These are phyloP conservation scores for Aspergillus mulundensis DNA, from an alignment of 495 filamentous ascomycete genomes.

Conservation along the genomic window DNA sequence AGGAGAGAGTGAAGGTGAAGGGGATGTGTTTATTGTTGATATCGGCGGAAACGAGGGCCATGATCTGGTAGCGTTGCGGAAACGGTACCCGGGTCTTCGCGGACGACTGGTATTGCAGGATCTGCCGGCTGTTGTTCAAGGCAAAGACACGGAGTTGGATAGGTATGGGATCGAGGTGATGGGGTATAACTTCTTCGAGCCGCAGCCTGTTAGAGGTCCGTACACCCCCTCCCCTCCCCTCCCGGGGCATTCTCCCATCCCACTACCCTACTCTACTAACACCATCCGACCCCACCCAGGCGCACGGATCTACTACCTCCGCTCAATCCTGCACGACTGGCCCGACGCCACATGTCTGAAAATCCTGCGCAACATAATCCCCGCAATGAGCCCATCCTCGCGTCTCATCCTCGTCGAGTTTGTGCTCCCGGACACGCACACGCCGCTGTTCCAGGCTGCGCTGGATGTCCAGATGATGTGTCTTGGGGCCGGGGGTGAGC, in stretches of 20 bases:
- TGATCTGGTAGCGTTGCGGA: constrained; percentile 28
- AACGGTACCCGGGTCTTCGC: constrained; percentile 17
- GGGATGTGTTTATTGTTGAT: constrained; percentile 37
- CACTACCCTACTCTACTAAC: not conserved
- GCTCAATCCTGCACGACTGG: constrained; percentile 47
- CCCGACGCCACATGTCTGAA: constrained; percentile 35
- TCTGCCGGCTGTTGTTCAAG: constrained; percentile 29
- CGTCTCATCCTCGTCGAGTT: constrained; percentile 37
- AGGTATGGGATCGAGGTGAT: constrained; percentile 25
- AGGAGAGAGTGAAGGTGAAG: constrained; percentile 15
- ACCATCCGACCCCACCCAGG: constrained; percentile 9
- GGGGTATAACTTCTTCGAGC: constrained; percentile 33
- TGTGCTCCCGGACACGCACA: constrained; percentile 33
- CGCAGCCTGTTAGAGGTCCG: constrained; percentile 30
- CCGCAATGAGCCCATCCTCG: constrained; percentile 36
- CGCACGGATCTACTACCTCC: constrained; percentile 39
- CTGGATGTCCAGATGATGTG: constrained; percentile 47
- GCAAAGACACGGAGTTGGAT: not conserved
- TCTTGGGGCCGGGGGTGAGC: constrained; percentile 37
- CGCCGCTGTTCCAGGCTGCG: constrained; percentile 30
- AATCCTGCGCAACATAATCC: constrained; percentile 33
- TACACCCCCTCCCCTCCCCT: not conserved
- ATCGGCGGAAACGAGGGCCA: constrained; percentile 42
- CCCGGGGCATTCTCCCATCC: too few relatives aligned
- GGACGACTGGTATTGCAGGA: constrained; percentile 32